These are phyloP conservation scores for rapeseed (Brassica napus) DNA, from an alignment of 345 rosid genomes.

Conservation along the genomic window Da-Ae NC_063434.1:3484001-3484500, in stretches of 20 bases:
- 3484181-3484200: slow-evolving; percentile 52
- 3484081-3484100: slow-evolving; percentile 52
- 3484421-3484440: background rate
- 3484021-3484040: slow-evolving; percentile 57
- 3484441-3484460: background rate
- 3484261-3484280: background rate
- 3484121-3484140: slow-evolving; percentile 52
- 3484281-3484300: background rate
- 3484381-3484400: background rate
- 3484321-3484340: background rate
- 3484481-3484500: too few species aligned
- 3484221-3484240: slow-evolving; percentile 72
- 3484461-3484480: background rate
- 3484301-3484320: background rate
- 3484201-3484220: slow-evolving; percentile 59
- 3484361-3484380: background rate
- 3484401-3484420: background rate
- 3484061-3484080: slow-evolving; percentile 50
- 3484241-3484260: background rate
- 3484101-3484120: slow-evolving; percentile 60
- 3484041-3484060: slow-evolving; percentile 50
- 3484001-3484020: slow-evolving; percentile 49
- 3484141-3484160: slow-evolving; percentile 53
- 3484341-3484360: background rate
- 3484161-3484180: slow-evolving; percentile 50